Evolutionary conservation across 805 yeast genomes (phyloP), one percentile per base, ranked within the genome.

Genomic region (Metschnikowia shivogae): DNA sequence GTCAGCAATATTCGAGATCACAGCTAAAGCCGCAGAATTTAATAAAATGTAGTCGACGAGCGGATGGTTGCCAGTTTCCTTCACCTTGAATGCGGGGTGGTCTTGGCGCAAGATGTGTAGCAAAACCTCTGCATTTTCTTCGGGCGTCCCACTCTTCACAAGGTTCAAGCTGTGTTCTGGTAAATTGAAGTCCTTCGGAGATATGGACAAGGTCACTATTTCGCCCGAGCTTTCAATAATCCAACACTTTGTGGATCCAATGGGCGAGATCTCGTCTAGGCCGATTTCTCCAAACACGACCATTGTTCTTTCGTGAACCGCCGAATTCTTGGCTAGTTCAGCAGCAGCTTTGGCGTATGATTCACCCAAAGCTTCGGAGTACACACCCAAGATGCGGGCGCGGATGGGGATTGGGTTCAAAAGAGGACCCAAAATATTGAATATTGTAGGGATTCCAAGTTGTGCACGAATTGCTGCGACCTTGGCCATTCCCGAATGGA

Each of bases 251-350:
- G 97, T 84, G 44, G 70, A 65, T 0, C 97, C 98, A 27, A 84
- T 79, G 2, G 97, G 97, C 1, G 97, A 84, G 30, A 93, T 86
- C 67, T 93, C 99, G 61, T 93, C 99, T 27, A 93, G 70, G 0
- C 97, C 96, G 39, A 86, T 80, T 43, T 82, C 82, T 10, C 99
- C 99, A 81, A 86, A 92, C 14, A 93, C 99, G 17, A 93, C 86
- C 80, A 90, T 78, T 1, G 95, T 86, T 68, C 66, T 61, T 61
- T 37, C 68, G 64, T 69, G 74, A 49, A 72, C 70, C 7, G 72
- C 70, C 19, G 70, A 68, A 30, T 68, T 64, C 38, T 62, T 60
- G 49, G 86, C 86, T 47, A 93, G 70, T 44, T 73, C 67, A 7
- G 81, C 70, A 1, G 89, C 87, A 1, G 96, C 89, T 55, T 81